Conservation (phyloP, 192 early-diverging fungal species). For the Backusella macrospora region DNA sequence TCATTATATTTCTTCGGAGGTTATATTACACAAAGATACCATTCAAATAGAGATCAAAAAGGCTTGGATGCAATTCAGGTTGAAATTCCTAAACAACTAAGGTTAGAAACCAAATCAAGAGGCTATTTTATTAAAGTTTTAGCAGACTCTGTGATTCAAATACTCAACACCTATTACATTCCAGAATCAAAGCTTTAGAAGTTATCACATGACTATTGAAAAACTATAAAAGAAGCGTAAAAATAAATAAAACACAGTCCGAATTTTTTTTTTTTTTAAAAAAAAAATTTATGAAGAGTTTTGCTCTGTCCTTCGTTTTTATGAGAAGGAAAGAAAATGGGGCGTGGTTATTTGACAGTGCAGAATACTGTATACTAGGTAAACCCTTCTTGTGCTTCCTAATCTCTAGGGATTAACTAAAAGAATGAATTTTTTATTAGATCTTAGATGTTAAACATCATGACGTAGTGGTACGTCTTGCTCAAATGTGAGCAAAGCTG, state of each 20-base stretch:
- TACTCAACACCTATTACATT: neutral
- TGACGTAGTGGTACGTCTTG: neutral
- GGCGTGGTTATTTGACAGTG: neutral
- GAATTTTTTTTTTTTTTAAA: neutral
- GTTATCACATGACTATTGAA: neutral
- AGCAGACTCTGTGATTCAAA: conserved; percentile 1
- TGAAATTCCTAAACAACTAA: neutral
- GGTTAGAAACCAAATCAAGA: neutral
- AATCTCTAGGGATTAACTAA: too few relatives aligned
- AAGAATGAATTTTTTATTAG: neutral
- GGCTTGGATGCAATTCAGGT: conserved; percentile 13
- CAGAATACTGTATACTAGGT: conserved; percentile 8
- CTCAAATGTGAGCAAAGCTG: neutral
- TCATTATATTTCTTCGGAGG: conserved; percentile 9
- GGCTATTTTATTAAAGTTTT: neutral
- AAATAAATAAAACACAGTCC: neutral
- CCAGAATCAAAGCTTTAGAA: neutral
- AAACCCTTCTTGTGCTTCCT: neutral
- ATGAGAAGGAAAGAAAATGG: neutral
- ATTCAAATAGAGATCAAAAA: neutral
- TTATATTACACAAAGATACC: neutral
- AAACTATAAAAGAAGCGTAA: neutral
- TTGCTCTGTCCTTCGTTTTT: neutral
- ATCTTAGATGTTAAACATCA: conserved; percentile 9
- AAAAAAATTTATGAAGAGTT: neutral